These are phyloP conservation scores for Vitis hybrid DNA, from an alignment of 177 flowering plant species.

Conservation along the genomic window DNA sequence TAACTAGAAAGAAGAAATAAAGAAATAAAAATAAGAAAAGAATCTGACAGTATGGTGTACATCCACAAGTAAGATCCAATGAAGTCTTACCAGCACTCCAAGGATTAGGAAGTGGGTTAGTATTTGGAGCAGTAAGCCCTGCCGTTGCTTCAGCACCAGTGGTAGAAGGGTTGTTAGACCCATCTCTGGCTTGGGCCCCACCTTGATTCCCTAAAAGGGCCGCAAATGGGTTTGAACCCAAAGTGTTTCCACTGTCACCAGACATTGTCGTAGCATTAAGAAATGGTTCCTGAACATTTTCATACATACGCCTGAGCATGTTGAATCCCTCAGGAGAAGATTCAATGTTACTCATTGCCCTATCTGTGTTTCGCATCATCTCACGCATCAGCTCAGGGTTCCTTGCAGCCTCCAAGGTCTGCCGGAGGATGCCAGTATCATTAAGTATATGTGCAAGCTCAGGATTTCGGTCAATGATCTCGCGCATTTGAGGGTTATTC, in stretches of 20 bases:
- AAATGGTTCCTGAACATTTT: slow-evolving; percentile 97
- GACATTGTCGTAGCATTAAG: slow-evolving; percentile 84
- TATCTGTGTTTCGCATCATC: slow-evolving; percentile 99
- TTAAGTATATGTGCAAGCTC: slow-evolving; percentile 94
- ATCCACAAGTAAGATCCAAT: not conserved
- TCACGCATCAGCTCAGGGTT: slow-evolving; percentile 99
- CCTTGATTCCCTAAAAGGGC: slow-evolving; percentile 77
- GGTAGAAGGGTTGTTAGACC: slow-evolving; percentile 47
- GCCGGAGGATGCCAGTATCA: slow-evolving; percentile 88
- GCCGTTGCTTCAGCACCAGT: slow-evolving; percentile 54
- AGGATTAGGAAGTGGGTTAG: slow-evolving; percentile 97
- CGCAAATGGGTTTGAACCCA: slow-evolving; percentile 76
- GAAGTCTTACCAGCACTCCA: slow-evolving; percentile 65
- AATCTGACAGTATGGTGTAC: too few species aligned
- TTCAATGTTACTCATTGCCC: slow-evolving; percentile 99
- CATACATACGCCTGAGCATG: slow-evolving; percentile 99
- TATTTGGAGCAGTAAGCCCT: slow-evolving; percentile 71
- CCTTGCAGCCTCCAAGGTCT: slow-evolving; percentile 93
- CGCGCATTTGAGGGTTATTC: slow-evolving; percentile 98
- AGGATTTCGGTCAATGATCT: slow-evolving; percentile 90
- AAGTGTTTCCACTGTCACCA: slow-evolving; percentile 59
- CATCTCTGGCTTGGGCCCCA: slow-evolving; percentile 56
- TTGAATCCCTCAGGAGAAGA: slow-evolving; percentile 98
- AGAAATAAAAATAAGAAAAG: too few species aligned
- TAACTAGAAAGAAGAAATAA: too few species aligned